A percentile compares a stretch with the other conserved stretches of the same genome.
Evolutionary conservation across 805 yeast genomes (phyloP).

Genomic region (Candida orba): DNA sequence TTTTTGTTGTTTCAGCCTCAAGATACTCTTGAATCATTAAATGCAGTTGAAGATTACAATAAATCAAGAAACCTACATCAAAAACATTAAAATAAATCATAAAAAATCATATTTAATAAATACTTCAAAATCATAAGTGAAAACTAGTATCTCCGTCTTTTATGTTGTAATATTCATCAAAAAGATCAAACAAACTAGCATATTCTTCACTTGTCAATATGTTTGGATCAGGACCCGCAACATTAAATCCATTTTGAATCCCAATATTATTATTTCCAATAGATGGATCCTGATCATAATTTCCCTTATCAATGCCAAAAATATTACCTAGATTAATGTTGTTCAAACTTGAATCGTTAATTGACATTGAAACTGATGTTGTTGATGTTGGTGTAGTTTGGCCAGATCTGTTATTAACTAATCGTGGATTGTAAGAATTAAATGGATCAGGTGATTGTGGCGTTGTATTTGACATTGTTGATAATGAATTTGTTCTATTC

Average conservation of each 20-base stretch:
- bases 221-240: neutral
- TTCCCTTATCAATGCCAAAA: neutral
- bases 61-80: no score
- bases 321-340: constrained; percentile 6
- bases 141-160: neutral
- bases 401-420: neutral
- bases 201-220: constrained; percentile 19
- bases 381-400: neutral
- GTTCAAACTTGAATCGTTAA: neutral
- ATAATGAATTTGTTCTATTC: neutral
- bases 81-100: neutral
- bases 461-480: neutral
- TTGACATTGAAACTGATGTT: neutral
- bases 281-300: neutral
- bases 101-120: no score
- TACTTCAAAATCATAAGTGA: neutral
- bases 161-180: constrained; percentile 18
- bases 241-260: neutral
- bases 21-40: no score
- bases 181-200: constrained; percentile 19
- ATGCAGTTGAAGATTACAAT: no score
- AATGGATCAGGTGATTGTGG: neutral
- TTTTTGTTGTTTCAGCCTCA: no score
- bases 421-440: neutral
- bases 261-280: neutral